Evolutionary conservation across 2,329 filamentous ascomycete species (phyloP).

Genomic region (Calonectria leucothoes): DNA sequence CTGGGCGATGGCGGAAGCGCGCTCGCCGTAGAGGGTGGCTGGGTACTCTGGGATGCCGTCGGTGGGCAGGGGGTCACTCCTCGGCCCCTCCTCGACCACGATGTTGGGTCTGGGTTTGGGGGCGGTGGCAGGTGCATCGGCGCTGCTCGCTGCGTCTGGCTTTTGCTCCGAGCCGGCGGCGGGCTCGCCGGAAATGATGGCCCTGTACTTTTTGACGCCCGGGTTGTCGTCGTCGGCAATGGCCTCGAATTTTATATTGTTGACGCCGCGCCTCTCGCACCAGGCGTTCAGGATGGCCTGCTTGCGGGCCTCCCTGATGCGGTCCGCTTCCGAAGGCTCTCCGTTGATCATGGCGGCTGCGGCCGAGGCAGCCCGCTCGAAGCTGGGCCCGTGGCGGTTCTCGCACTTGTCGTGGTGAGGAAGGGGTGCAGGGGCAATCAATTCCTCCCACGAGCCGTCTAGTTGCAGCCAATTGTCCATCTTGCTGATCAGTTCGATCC

Average conservation of each 20-base stretch:
- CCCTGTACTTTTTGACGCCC: no score
- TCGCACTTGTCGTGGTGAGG: constrained; percentile 45
- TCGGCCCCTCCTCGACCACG: neutral
- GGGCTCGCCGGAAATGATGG: neutral
- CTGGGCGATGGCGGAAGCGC: constrained; percentile 74
- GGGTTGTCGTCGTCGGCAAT: neutral
- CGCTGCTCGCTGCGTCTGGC: neutral
- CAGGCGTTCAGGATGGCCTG: constrained; percentile 76
- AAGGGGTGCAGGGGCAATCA: constrained; percentile 73
- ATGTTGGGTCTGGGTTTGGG: no score
- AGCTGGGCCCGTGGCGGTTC: constrained; percentile 21
- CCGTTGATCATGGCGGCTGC: constrained; percentile 40
- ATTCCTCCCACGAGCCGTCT: constrained; percentile 72
- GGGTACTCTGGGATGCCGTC: constrained; percentile 62
- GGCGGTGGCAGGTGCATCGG: neutral
- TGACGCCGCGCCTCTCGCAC: constrained; percentile 56
- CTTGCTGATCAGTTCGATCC: constrained; percentile 79
- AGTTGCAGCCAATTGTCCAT: constrained; percentile 78
- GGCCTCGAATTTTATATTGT: neutral
- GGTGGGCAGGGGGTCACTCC: constrained; percentile 47
- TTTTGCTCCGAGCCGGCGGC: neutral
- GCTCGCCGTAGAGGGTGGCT: constrained; percentile 68
- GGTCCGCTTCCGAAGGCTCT: constrained; percentile 59
- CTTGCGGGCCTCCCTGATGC: constrained; percentile 69
- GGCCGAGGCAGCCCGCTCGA: constrained; percentile 35